Evolutionary conservation across 495 filamentous ascomycete genomes (phyloP).

Genomic region (Podospora pseudocomata): DNA sequence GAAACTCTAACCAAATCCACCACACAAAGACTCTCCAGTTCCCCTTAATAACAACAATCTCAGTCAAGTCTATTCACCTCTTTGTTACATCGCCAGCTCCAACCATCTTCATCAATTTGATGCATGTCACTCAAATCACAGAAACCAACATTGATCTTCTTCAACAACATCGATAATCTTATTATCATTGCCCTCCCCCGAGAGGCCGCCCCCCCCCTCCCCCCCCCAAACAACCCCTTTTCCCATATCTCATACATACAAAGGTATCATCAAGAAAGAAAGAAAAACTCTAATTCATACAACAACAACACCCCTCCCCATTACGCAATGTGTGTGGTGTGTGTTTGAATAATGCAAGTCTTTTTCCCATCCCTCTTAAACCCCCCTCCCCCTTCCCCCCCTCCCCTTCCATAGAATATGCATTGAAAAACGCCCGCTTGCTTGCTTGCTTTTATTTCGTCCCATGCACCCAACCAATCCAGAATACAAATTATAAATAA

Average conservation of each 20-base stretch:
- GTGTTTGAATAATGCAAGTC: background rate
- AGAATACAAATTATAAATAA: too few species aligned
- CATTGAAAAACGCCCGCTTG: constrained; percentile 8
- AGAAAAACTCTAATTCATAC: background rate
- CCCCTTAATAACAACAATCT: too few species aligned
- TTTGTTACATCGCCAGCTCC: too few species aligned
- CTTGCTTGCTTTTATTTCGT: constrained; percentile 8
- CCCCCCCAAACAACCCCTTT: background rate
- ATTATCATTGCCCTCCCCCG: background rate
- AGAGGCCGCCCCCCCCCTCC: too few species aligned
- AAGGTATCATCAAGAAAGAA: background rate
- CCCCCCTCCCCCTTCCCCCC: too few species aligned
- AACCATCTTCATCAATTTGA: too few species aligned
- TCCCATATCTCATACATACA: background rate
- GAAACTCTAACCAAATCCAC: too few species aligned
- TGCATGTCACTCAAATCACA: too few species aligned
- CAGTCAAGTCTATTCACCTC: too few species aligned
- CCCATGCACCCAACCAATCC: background rate
- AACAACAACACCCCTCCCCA: background rate
- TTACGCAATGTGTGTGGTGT: background rate
- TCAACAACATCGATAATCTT: background rate
- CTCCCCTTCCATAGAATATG: background rate
- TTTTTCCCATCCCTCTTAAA: background rate
- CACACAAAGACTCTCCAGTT: too few species aligned
- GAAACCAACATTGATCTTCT: too few species aligned